Conservation (phyloP, 192 early-diverging fungal genomes). For the Coemansia sp. region DNA sequence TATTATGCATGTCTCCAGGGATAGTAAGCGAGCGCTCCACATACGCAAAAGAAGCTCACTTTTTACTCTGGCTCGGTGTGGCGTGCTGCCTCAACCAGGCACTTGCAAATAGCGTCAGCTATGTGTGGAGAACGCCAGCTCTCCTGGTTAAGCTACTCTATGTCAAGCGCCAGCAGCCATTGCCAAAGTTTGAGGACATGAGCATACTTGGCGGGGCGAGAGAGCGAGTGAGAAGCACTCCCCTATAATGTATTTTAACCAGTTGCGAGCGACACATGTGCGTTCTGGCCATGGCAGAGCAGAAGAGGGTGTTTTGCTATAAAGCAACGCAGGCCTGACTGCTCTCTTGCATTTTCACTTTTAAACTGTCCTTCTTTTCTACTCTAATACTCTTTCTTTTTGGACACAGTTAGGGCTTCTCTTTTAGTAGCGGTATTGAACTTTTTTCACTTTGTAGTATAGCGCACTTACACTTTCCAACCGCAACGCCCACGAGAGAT, state of each 20-base stretch:
- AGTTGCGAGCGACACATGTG: neutral
- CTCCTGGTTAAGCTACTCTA: neutral
- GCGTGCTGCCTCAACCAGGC: constrained; percentile 2
- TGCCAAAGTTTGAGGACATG: neutral
- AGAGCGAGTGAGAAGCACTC: neutral
- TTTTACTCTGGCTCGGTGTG: neutral
- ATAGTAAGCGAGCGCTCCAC: neutral
- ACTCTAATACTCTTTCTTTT: neutral
- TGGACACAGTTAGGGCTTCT: neutral
- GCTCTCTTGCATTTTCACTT: neutral
- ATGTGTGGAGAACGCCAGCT: constrained; percentile 7
- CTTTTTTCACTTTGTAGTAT: neutral
- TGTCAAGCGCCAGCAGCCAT: neutral
- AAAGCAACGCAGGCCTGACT: neutral
- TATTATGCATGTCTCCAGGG: neutral
- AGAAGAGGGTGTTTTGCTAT: neutral
- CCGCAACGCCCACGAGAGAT: neutral
- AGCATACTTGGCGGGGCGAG: neutral
- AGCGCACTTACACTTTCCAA: neutral
- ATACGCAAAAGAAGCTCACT: neutral
- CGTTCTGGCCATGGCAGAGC: neutral
- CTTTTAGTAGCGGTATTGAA: neutral
- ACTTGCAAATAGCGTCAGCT: constrained; percentile 5
- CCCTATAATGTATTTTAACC: neutral
- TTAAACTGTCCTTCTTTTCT: neutral